Evolutionary conservation across 2,329 filamentous ascomycete species (phyloP), one percentile per base, ranked within the genome.

Genomic region (Parafenestella ontariensis): DNA sequence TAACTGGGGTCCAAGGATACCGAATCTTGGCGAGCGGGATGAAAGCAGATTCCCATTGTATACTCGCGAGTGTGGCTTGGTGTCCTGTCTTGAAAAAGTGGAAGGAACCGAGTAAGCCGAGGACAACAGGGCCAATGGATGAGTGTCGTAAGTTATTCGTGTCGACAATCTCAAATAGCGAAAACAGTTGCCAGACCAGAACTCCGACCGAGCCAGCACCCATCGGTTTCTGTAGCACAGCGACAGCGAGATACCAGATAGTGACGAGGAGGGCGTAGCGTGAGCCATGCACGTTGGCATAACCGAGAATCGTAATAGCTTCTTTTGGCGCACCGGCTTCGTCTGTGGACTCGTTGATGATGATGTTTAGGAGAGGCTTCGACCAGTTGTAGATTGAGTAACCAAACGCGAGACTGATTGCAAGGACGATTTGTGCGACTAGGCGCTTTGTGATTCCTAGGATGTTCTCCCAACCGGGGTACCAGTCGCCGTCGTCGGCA

Each of bases 41-140:
- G 77, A 99, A 99, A 3, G 92, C 94, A 18, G 87, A 86, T 78
- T 99, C 95, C 95, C 95, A 99, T 72, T 99, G 95, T 70, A 99
- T 94, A 62, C 87, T 91, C 64, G 88, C 85, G 21, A 96, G 84
- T 0, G 88, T 89, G 11, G 94, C 94, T 77, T 98, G 94, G 76
- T 99, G 95, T 57, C 95, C 95, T 0, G 95, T 99, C 73, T 96
- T 97, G 86, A 99, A 99, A 81, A 88, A 99, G 80, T 97, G 89
- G 77, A 94, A 96, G 68, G 90, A 92, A 55, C 93, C 95, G 0
- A 99, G 85, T n/a, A 98, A 79, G 10, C 88, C 94, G 23, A 98
- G 85, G 59, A 96, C 83, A 34, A 95, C 81, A 18, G 95, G 93
- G 0, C 92, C 94, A 65, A 98, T 89, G 6, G 92, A 83, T 40